Base-by-base conservation (phyloP, 2,329 filamentous ascomycete species). In the Bimuria novae-zelandiae region DNA sequence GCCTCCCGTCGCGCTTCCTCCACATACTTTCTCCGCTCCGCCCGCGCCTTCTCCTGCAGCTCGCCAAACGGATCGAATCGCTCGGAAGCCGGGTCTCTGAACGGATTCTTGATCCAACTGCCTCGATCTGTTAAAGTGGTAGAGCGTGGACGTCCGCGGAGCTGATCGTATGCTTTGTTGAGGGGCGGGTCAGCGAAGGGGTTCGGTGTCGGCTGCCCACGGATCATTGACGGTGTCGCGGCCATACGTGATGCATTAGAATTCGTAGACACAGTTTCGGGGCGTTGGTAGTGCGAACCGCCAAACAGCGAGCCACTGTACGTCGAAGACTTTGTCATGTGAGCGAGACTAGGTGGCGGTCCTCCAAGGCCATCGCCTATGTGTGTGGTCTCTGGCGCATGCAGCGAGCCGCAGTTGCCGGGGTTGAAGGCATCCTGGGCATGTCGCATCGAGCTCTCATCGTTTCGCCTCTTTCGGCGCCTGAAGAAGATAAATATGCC, bases 41-140 rank as follows among this genome's bases (percentile, higher is more conserved):
- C 35, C 2, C 68, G 51, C 7, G 71, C 71, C 48, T 68, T 69
- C 23, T 65, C 67, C 33, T 71, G 64, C 47, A 73, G 40, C 53
- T 72, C 69, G 8, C 71, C 71, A 57, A 73, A 73, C 0, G 71
- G 71, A 59, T 73, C 71, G 29, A 73, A 73, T 1, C 71, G 63
- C 19, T 73, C 67, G 32, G 65, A 69, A 11, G 61, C 61, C 0
- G 71, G 71, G 36, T 73, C 60, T 16, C 62, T 62, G 59, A 73
- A 73, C 0, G 71, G 71, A 39, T 73, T 73, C 51, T 65, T 53
- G 12, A 65, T 45, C 71, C 71, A 73, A 19, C 61, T 66, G 1
- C 68, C 69, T 0, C 69, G 62, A 49, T 73, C 68, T 0, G 71
- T 73, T 3, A 73, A 52, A 4, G 71, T 73, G 0, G 70, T 73